Evolutionary conservation across 768 basidiomycete genomes (phyloP), one percentile per base, ranked within the genome.

Genomic region (Mycena sanguinolenta): DNA sequence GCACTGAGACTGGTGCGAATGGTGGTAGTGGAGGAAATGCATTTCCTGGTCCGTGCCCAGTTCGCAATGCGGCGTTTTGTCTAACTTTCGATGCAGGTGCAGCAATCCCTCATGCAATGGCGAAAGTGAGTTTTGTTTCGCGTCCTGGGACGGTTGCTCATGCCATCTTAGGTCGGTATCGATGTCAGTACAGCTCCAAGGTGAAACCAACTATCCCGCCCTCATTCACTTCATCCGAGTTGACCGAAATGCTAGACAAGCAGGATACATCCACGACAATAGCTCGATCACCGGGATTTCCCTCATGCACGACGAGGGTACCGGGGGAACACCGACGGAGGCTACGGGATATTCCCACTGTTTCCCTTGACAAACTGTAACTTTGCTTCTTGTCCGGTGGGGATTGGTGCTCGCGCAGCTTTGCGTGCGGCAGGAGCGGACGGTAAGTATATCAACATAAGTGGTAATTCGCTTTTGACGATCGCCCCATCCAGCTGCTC

Each of bases 251-350:
- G 32, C 27, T 17, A 80, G 86, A 44, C 86, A 87, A 76, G 86
- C 86, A 25, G 86, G 86, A 58, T 87, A 87, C 69, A 79, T 86
- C n/a, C 74, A 81, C 16, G 85, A 84, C 72, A 86, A 85, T 69
- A 84, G 82, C 2, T 76, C 80, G 4, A 83, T 82, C 36, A 81
- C 81, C 58, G 86, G 86, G 0, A 86, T 88, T 30, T 86, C 85
- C 19, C 77, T 87, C 38, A 84, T 87, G 84, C 87, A 88, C 63
- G 86, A 88, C 65, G 87, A 88, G 75, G 87, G 87, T 0, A 88
- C 86, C 1, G 86, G 86, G 86, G 86, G n/a, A 87, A 87, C 65
- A 82, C 83, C 4, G 77, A 82, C 65, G 85, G 86, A 23, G 86
- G 86, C 27, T 87, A 85, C 59, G 86, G 86, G n/a, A 80, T 86